phyloP scores from a whole-genome alignment of 805 yeast species.

The Candida ulmi region DNA sequence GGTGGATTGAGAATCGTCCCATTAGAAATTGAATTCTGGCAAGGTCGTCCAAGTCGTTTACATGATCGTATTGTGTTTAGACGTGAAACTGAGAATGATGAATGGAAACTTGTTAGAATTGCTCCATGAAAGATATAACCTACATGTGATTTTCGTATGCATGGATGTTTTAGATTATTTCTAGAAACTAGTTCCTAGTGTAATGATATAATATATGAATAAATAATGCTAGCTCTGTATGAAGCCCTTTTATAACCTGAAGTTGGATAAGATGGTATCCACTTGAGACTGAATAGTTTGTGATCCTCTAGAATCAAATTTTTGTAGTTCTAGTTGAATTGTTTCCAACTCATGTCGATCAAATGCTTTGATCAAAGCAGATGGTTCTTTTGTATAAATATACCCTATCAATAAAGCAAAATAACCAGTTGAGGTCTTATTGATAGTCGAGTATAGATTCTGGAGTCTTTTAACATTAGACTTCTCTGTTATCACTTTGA shows the following conservation, averaged over 20 bases:
- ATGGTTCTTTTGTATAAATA: slow-evolving; percentile 5
- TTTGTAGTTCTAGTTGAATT: slow-evolving; percentile 11
- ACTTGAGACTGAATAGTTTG: slow-evolving; percentile 10
- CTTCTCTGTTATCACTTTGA: background rate
- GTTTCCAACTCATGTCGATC: slow-evolving; percentile 11
- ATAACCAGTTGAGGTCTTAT: slow-evolving; percentile 8
- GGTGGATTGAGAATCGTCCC: slow-evolving; percentile 91
- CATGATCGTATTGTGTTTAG: slow-evolving; percentile 83
- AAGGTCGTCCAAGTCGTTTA: slow-evolving; percentile 83
- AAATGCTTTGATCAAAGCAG: slow-evolving; percentile 4
- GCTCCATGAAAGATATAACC: slow-evolving; percentile 52
- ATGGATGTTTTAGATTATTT: no score
- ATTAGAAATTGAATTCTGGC: slow-evolving; percentile 94
- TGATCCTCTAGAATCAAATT: slow-evolving; percentile 12
- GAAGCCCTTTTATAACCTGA: background rate
- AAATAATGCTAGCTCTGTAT: no score
- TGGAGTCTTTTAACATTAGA: slow-evolving; percentile 4
- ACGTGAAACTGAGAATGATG: slow-evolving; percentile 43
- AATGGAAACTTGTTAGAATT: slow-evolving; percentile 64
- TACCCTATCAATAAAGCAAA: slow-evolving; percentile 15
- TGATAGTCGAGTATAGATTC: slow-evolving; percentile 4
- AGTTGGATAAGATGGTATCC: background rate
- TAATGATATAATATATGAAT: no score
- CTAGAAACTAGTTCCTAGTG: no score
- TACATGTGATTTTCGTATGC: no score